These are phyloP conservation scores for Suillus tomentosus DNA, from an alignment of 768 basidiomycete species.

Conservation along the genomic window DNA sequence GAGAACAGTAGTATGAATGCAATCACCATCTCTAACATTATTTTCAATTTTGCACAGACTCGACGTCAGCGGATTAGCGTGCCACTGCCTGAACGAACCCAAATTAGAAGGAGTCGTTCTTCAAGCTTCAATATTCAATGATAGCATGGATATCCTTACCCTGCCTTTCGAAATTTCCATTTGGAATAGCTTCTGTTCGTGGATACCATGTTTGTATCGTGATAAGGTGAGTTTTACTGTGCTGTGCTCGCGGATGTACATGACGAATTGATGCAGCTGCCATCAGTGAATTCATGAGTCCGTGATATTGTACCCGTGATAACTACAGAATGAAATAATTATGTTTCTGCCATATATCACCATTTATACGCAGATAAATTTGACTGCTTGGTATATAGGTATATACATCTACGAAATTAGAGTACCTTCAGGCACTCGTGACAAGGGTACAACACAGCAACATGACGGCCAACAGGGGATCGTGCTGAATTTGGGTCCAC, in stretches of 20 bases:
- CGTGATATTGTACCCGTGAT: no score
- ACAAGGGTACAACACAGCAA: no score
- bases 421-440: no score
- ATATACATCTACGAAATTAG: no score
- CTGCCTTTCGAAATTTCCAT: background rate
- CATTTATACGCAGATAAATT: no score
- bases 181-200: background rate
- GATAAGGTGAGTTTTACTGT: background rate
- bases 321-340: no score
- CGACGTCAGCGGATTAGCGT: background rate
- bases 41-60: background rate
- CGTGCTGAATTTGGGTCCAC: no score
- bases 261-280: background rate
- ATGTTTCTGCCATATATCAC: no score
- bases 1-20: conserved; percentile 33
- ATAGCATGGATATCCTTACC: background rate
- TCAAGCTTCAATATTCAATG: background rate
- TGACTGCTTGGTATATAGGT: no score
- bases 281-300: no score
- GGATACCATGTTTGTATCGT: background rate
- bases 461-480: no score
- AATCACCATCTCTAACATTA: background rate
- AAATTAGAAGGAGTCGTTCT: background rate
- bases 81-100: background rate
- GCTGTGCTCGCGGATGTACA: background rate